Evolutionary conservation across 768 basidiomycete genomes (phyloP), one percentile per base, ranked within the genome.

Genomic region (Xerocomellus chrysenteron): DNA sequence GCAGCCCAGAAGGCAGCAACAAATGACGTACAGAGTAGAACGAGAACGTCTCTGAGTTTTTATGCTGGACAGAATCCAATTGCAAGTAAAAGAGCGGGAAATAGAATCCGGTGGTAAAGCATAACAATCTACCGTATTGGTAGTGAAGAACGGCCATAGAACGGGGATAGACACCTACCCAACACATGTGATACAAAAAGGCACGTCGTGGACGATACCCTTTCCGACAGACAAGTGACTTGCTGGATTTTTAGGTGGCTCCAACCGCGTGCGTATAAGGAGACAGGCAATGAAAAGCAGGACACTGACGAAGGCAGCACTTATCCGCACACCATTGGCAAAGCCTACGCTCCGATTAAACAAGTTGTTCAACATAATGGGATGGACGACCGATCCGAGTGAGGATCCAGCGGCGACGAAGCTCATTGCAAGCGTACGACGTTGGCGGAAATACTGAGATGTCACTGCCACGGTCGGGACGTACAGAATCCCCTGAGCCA

Each of bases 51-150:
- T 74, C 65, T 17, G 71, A 66, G 37, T 82, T 73, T 1, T 79
- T 77, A 52, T 81, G 81, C 47, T 74, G 68, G 30, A 80, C 71
- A 1, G 83, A 75, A 54, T 81, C 77, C 13, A 85, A 66, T 58
- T 86, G 85, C 9, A 85, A 60, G 62, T 80, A 86, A 67, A 82
- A 85, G 17, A 82, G 71, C 0, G 83, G 82, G 45, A 75, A 81
- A 56, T 75, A 82, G 33, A 81, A 62, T 3, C 78, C 79, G 1
- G 66, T 59, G 6, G 76, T 63, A 16, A 75, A 71, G 41, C 73
- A 54, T 0, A 66, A 2, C 17, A 56, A 35, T 59, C 69, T 70
- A 33, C 14, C 16, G 1, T n/a, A 21, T 45, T 1, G 41, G 35
- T 33, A 1, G 19, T 35, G 41, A 51, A 45, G 2, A n/a, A 26